These are phyloP conservation scores for Dryas drummondii DNA, from an alignment of 306 rosid species.

Conservation along the genomic window DNA sequence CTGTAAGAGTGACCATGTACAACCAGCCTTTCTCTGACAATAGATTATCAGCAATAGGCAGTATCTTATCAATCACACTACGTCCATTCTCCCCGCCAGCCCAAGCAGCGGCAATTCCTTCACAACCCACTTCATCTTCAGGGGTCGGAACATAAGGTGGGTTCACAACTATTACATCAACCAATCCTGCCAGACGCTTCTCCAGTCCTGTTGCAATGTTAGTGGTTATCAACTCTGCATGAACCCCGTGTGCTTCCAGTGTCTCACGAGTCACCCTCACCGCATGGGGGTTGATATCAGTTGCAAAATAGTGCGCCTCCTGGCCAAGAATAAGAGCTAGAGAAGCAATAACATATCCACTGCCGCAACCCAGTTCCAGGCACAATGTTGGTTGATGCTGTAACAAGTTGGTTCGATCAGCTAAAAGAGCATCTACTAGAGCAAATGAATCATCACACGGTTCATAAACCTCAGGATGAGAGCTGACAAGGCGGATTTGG, in stretches of 20 bases:
- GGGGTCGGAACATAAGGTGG: constrained; percentile 99
- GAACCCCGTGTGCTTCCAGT: constrained; percentile 77
- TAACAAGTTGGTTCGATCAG: constrained; percentile 62
- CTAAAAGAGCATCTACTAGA: constrained; percentile 87
- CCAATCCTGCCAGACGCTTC: constrained; percentile 66
- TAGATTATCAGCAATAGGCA: constrained; percentile 69
- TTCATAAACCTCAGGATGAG: constrained; percentile 89
- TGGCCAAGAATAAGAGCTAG: constrained; percentile 82
- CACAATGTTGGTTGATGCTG: constrained; percentile 68
- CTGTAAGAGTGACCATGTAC: constrained; percentile 78
- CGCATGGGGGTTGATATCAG: constrained; percentile 85
- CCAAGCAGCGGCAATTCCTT: constrained; percentile 82
- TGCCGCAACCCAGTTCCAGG: constrained; percentile 92
- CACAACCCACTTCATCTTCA: constrained; percentile 82
- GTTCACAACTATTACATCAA: constrained; percentile 90
- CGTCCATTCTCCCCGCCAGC: constrained; percentile 98
- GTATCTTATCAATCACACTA: constrained; percentile 68
- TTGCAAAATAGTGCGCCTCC: constrained; percentile 69
- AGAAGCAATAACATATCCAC: constrained; percentile 93
- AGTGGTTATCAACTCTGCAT: constrained; percentile 73
- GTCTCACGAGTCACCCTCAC: constrained; percentile 67
- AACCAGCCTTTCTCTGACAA: constrained; percentile 88
- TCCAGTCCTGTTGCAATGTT: constrained; percentile 78
- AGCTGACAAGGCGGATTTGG: constrained; percentile 80
- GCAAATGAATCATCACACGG: constrained; percentile 98